Evolutionary conservation across 371 early-diverging fungal species (phyloP), one percentile per base, ranked within the genome.

Genomic region (Chytridiales sp.): DNA sequence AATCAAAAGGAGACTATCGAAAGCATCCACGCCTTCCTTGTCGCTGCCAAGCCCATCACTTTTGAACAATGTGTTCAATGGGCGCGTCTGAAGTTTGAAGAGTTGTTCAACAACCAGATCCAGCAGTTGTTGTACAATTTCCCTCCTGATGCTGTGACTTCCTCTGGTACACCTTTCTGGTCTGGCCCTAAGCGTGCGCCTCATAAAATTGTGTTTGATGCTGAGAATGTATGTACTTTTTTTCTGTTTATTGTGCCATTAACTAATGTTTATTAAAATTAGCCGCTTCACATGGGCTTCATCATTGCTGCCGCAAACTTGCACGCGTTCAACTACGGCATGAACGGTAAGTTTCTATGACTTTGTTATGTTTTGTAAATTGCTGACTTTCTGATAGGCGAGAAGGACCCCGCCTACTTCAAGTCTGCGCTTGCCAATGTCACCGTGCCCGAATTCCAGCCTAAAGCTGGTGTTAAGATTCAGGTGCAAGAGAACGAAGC

Each of bases 101-200:
- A 95, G 63, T 78, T 85, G 55, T 97, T 82, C 79, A 85, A 84
- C 83, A 95, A 97, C 81, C 86, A 84, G 54, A 95, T 98, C 65
- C 81, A 85, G 63, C 96, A 97, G 76, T 78, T 99, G 36, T 69
- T 99, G 54, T 92, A 86, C 84, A 95, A 92, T 76, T 95, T 97
- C 83, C 99, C 99, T 32, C 84, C 78, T 59, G 96, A 95, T 75
- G 83, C 95, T 11, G 68, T 92, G 61, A 95, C 99, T 30, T 88
- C 90, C 32, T 83, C 94, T 32, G 99, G 99, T 38, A 86, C 90
- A 48, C 83, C 83, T 32, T 99, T 99, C 87, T 99, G 99, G 99
- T 91, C 93, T 49, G 98, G 98, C 15, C 99, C 99, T 42, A 99
- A 99, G 82, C 88, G 97, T 56, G 93, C 95, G 5, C 99, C 99